These are phyloP conservation scores for Triticum turgidum DNA, from an alignment of 176 grass and related monocot species.

Conservation along the genomic window DNA sequence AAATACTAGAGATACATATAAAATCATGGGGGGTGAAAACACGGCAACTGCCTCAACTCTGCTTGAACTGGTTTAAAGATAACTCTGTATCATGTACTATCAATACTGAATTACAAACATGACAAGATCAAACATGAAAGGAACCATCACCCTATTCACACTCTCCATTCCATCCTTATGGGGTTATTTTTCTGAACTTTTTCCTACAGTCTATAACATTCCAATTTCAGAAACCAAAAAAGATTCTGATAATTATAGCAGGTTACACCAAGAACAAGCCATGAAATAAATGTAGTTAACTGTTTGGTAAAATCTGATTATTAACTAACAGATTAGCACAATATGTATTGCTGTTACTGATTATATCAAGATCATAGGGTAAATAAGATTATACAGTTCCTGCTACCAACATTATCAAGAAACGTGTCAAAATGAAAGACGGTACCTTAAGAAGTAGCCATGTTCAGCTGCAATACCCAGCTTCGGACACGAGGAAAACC, in stretches of 20 bases:
- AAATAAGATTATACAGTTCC: not conserved
- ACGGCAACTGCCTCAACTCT: not conserved
- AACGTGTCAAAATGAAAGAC: not conserved
- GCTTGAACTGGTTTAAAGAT: not conserved
- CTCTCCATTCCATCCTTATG: not conserved
- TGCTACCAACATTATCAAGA: not conserved
- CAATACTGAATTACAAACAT: not conserved
- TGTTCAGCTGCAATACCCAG: conserved; percentile 89
- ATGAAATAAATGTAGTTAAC: conserved; percentile 11
- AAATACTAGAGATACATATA: not conserved
- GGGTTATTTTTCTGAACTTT: not conserved
- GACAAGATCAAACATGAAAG: not conserved
- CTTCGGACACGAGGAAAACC: conserved; percentile 69
- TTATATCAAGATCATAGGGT: conserved; percentile 15
- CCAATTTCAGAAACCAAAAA: not conserved
- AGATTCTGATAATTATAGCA: not conserved
- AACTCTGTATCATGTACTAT: not conserved
- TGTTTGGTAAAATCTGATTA: conserved; percentile 2
- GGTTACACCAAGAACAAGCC: not conserved
- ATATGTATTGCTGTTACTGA: not conserved
- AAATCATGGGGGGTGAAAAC: not conserved
- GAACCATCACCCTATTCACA: not conserved
- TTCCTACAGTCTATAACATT: not conserved
- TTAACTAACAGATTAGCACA: not conserved
- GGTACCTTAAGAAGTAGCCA: conserved; percentile 86